Base-by-base conservation (phyloP, 2,329 filamentous ascomycete species). In the Zymoseptoria ardabiliae region DNA sequence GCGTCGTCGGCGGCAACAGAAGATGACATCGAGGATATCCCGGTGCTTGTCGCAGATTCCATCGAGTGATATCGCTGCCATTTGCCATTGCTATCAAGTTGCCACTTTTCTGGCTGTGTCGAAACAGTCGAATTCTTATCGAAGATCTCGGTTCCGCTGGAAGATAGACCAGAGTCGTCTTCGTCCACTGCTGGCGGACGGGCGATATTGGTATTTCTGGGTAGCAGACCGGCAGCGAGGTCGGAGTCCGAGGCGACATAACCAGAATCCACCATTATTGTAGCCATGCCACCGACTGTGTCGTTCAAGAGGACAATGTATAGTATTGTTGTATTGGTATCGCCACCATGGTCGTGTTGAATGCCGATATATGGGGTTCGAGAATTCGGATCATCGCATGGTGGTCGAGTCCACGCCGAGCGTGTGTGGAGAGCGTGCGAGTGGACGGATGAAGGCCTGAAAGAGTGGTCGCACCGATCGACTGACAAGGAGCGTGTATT, bases 31-130 rank as follows among this genome's bases (percentile, higher is more conserved):
- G 70, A 72, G 28, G 70, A 69, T 41, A 72, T 66, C 50, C 64
- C 69, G 17, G 70, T 72, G 61, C 70, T 71, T 28, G 68, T 67
- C 58, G 69, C 68, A 50, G 70, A 70, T 50, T 70, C 70, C 41
- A 65, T 66, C 19, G 70, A 70, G 62, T 69, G 67, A 66, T 68
- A 66, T 67, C 69, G 68, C 54, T 60, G 63, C 70, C 69, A 71
- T 58, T 64, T 66, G 52, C 68, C 70, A 63, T 70, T 64, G 53
- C 60, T 61, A 63, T 68, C 68, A 35, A 65, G 60, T 45, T 60
- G 60, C 67, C 68, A 70, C 57, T 63, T 58, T 8, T 62, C 64
- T 51, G 61, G 62, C 30, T 65, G 60, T 13, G 58, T 54, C 35
- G 56, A 56, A 22, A 62, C 60, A 54, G 61, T 55, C 11, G 59